Evolutionary conservation across 1,139 yeast species (phyloP), one percentile per base, ranked within the genome.

Genomic region (Lodderomyces parapsilosis): DNA sequence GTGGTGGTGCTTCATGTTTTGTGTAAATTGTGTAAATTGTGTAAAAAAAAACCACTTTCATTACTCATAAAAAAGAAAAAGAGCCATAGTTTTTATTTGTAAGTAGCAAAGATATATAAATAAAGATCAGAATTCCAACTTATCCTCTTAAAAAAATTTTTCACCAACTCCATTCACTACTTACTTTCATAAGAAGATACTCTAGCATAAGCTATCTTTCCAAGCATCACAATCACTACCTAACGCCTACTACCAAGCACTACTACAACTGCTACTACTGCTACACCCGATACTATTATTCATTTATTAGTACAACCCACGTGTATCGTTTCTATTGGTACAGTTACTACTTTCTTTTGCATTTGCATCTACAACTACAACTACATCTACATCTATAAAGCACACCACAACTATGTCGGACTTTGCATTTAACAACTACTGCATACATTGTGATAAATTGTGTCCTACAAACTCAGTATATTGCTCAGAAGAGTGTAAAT

Each of bases 391-490:
- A 20, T 11, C 5, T 25, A 25, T 9, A 9, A 28, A n/a, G 11
- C 10, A 28, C 17, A 10, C 9, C 28, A 24, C 28, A 27, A 15
- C 38, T 43, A 64, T 65, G 69, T 59, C 67, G 27, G 70, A 65
- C 52, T 62, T 65, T 47, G 84, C 85, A 36, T 82, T 82, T 61
- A 79, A 81, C 62, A 84, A 81, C 60, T 82, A 77, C 63, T 82
- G 88, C 60, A 70, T 81, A 42, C 78, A 79, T 42, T 82, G 88
- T 62, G 87, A 81, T 53, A 76, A 78, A 61, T 66, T 80, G 49
- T 81, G 86, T 55, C 56, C 68, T 9, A 67, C 70, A 20, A 73
- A 68, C 51, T 64, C 75, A 20, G 73, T 80, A 36, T 83, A 83
- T 66, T 83, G 90, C 60, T 79, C 84, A 4, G 79, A 76, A 11